Evolutionary conservation across 345 rosid species (phyloP), one percentile per base, ranked within the genome.

Genomic region (Eucalyptus camaldulensis): DNA sequence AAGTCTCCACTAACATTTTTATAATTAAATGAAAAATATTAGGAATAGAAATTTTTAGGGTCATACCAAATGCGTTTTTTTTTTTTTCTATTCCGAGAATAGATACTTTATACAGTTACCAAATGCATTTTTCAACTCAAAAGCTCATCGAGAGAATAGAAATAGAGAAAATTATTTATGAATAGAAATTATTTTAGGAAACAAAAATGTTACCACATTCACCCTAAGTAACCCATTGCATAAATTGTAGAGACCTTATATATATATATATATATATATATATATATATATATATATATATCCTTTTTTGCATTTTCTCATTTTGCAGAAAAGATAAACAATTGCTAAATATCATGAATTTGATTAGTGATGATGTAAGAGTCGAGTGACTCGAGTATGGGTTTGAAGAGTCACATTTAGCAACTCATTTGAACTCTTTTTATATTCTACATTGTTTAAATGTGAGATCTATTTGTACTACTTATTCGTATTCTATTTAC

Each of bases 61-160:
- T 53, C 5, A 53, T 53, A 53, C 10, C 58, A 50, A 50, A 50
- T 50, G 17, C 17, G 0, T 50, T 50, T 0, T 50, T 0, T 50
- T 6, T 1, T 50, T 50, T 50, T 15, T 50, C 3, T 50, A 50
- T 50, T 50, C 0, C 1, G 3, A 50, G 3, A 50, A 50, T 50
- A 50, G 3, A 50, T 50, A 50, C 15, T 50, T 50, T 50, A 50
- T 50, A 8, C 1, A 6, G 7, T 50, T 50, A 50, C 7, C 3
- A 53, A 53, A 53, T 53, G 10, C 24, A 53, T 53, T 53, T 53
- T 19, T 53, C 2, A 19, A 19, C 24, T 53, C 24, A 51, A 0
- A 19, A 53, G 0, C 58, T 53, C 4, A 53, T 53, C 56, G 0
- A 53, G 0, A 53, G 1, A 19, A 53, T 53, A 53, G 2, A 53